A percentile compares a stretch with the other conserved stretches of the same genome.
Evolutionary conservation across 2,329 filamentous ascomycete species (phyloP).

Genomic region (Monilinia laxa): DNA sequence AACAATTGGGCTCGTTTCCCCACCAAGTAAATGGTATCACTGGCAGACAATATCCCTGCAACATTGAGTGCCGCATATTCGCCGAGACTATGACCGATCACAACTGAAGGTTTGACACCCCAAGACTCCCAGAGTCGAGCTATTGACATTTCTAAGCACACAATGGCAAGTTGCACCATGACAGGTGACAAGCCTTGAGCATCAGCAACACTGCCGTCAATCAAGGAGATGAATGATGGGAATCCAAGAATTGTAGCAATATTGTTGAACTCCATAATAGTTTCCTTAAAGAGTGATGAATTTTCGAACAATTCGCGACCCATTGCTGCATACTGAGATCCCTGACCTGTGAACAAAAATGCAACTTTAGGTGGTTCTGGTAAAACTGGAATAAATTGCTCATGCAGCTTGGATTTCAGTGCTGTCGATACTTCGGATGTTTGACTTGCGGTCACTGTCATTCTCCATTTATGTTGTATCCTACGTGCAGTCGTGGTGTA

Average conservation of each 20-base stretch:
- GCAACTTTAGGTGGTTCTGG: slow-evolving; percentile 36
- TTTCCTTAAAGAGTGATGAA: slow-evolving; percentile 15
- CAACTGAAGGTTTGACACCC: slow-evolving; percentile 29
- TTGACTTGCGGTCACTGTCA: slow-evolving; percentile 47
- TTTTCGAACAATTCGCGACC: slow-evolving; percentile 22
- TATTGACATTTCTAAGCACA: slow-evolving; percentile 23
- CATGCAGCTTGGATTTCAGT: slow-evolving; percentile 20
- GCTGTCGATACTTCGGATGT: slow-evolving; percentile 43
- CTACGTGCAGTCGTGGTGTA: slow-evolving; percentile 47
- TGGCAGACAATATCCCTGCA: slow-evolving; percentile 67
- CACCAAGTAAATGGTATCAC: slow-evolving; percentile 70
- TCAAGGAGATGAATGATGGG: slow-evolving; percentile 20
- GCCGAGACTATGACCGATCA: slow-evolving; percentile 49
- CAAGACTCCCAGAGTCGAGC: slow-evolving; percentile 24
- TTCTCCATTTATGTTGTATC: slow-evolving; percentile 58
- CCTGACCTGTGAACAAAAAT: slow-evolving; percentile 31
- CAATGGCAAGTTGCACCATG: slow-evolving; percentile 20
- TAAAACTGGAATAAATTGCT: slow-evolving; percentile 22
- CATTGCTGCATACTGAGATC: slow-evolving; percentile 24
- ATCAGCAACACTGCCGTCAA: slow-evolving; percentile 20
- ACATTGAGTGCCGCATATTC: slow-evolving; percentile 66
- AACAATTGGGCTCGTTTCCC: slow-evolving; percentile 65
- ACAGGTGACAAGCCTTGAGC: slow-evolving; percentile 18
- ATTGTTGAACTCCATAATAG: slow-evolving; percentile 22
- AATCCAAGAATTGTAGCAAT: slow-evolving; percentile 23